Conservation (phyloP, 768 basidiomycete species). For the Holtermanniella nyarrowii region DNA sequence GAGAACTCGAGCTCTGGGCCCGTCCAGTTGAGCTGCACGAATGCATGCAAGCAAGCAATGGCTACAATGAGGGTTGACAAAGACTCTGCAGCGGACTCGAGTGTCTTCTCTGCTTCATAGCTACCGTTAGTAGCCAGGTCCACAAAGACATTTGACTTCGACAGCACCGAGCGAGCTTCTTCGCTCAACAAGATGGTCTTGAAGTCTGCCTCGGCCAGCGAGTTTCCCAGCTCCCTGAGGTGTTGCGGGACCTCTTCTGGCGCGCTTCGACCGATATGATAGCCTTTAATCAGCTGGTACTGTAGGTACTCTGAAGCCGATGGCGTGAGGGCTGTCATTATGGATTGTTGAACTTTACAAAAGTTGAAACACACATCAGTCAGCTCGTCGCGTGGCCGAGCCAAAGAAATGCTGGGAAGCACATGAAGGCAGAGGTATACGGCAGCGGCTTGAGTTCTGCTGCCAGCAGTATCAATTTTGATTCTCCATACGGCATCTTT, state of each 20-base stretch:
- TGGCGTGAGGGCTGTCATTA: neutral
- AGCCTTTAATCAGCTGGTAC: neutral
- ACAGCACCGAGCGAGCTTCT: conserved; percentile 42
- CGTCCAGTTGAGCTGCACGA: conserved; percentile 92
- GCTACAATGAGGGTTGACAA: conserved; percentile 52
- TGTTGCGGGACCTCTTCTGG: neutral
- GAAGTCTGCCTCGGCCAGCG: conserved; percentile 41
- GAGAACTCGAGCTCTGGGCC: conserved; percentile 69
- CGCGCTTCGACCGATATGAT: neutral
- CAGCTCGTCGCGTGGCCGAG: neutral
- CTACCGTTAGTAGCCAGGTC: conserved; percentile 33
- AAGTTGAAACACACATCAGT: neutral
- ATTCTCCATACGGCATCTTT: no score
- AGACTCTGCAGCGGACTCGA: conserved; percentile 48
- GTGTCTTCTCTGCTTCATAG: neutral
- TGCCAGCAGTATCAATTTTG: no score
- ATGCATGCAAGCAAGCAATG: conserved; percentile 74
- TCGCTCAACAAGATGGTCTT: conserved; percentile 41
- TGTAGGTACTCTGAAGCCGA: neutral
- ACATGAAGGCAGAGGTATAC: no score
- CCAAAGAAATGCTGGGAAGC: no score
- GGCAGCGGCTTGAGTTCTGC: no score
- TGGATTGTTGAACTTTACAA: neutral
- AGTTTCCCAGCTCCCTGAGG: conserved; percentile 24
- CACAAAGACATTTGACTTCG: conserved; percentile 32